Conservation (phyloP, 805 yeast genomes). For the Lipomyces yamanashiensis region DNA sequence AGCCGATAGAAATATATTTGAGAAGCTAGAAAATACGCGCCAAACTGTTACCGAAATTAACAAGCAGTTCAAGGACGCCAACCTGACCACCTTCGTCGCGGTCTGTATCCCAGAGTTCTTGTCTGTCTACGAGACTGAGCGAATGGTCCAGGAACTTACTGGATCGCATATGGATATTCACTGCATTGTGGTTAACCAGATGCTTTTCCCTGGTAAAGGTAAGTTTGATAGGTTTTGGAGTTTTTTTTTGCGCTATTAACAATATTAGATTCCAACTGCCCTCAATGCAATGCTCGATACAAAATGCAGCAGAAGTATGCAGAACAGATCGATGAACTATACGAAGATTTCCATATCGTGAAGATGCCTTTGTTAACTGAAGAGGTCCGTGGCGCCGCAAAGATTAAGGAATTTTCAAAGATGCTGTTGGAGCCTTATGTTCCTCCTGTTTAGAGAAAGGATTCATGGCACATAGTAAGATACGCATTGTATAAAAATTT, state of each 20-base stretch:
- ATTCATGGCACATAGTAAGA: neutral
- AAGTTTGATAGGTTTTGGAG: neutral
- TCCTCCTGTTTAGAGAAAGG: conserved; percentile 16
- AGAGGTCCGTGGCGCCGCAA: conserved; percentile 91
- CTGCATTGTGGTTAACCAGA: conserved; percentile 93
- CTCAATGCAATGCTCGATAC: conserved; percentile 89
- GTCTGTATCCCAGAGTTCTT: conserved; percentile 97
- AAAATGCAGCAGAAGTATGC: conserved; percentile 94
- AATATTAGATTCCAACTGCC: conserved; percentile 60
- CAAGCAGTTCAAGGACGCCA: conserved; percentile 94
- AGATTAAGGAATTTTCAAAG: conserved; percentile 79
- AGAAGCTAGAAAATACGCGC: conserved; percentile 79
- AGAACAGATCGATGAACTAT: conserved; percentile 92
- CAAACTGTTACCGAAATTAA: conserved; percentile 84
- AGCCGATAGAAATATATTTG: conserved; percentile 65
- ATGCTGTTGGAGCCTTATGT: conserved; percentile 58
- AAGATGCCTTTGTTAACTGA: conserved; percentile 94
- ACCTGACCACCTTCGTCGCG: conserved; percentile 87
- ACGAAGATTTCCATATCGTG: conserved; percentile 95
- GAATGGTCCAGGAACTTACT: conserved; percentile 95
- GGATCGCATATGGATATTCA: conserved; percentile 96
- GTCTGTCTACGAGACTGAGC: conserved; percentile 94
- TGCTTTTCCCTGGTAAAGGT: conserved; percentile 76
- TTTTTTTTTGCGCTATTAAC: neutral
- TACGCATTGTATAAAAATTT: neutral